Evolutionary conservation across 2,329 filamentous ascomycete species (phyloP).

Genomic region (Metarhizium brunneum): DNA sequence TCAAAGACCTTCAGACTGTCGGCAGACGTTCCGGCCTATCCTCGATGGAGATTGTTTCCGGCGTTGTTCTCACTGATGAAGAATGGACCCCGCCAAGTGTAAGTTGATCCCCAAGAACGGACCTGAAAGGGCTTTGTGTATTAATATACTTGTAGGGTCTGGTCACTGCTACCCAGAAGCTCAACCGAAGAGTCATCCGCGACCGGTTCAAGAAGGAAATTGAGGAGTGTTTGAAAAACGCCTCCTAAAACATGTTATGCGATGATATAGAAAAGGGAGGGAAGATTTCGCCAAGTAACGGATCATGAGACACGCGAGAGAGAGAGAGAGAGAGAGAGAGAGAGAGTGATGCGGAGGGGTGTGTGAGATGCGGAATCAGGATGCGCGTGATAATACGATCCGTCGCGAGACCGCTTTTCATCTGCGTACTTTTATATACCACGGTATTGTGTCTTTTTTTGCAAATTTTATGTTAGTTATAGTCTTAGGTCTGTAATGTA

Average conservation of each 20-base stretch:
- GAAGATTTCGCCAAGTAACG: not conserved
- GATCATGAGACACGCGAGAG: not conserved
- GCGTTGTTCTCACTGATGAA: slow-evolving; percentile 70
- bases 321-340: not conserved
- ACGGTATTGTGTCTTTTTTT: not conserved
- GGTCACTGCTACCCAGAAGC: slow-evolving; percentile 53
- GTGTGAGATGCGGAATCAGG: not conserved
- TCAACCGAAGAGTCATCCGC: slow-evolving; percentile 44
- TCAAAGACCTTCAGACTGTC: slow-evolving; percentile 58
- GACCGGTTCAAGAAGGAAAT: slow-evolving; percentile 44
- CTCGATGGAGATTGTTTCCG: slow-evolving; percentile 65
- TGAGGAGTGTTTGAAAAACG: slow-evolving; percentile 27
- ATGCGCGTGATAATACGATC: not conserved
- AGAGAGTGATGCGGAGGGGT: not conserved
- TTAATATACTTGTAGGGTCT: slow-evolving; percentile 34
- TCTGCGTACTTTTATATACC: not conserved
- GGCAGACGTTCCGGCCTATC: slow-evolving; percentile 58
- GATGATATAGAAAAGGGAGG: not conserved
- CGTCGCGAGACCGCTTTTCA: not conserved
- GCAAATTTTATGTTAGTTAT: not conserved
- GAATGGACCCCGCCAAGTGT: slow-evolving; percentile 84
- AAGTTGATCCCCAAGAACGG: slow-evolving; percentile 32
- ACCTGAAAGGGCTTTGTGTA: not conserved
- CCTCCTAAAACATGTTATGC: not conserved
- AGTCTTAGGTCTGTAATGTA: not conserved